phyloP scores from a whole-genome alignment of 2,329 filamentous ascomycete species.

The Cytospora chrysosperma region DNA sequence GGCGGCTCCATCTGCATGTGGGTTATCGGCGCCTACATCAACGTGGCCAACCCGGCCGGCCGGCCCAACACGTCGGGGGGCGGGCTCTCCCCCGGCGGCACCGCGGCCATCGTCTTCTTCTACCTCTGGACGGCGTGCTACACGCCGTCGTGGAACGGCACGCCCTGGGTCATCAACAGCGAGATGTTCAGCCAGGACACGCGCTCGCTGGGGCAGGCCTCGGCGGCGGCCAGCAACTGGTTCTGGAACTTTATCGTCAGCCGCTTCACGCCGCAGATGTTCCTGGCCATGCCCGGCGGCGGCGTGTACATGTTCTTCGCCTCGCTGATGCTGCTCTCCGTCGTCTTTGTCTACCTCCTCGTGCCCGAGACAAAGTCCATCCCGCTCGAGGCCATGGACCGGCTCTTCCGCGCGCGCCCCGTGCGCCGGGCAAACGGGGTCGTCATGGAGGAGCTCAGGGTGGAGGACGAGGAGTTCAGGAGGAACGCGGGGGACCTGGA shows the following conservation, averaged over 20 bases:
- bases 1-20: slow-evolving; percentile 63
- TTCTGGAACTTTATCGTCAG: slow-evolving; percentile 69
- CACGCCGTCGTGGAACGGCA: slow-evolving; percentile 70
- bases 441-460: slow-evolving; percentile 44
- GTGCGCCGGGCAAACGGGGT: slow-evolving; percentile 42
- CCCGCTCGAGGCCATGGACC: slow-evolving; percentile 64
- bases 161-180: slow-evolving; percentile 72
- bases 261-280: slow-evolving; percentile 67
- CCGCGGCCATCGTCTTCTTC: slow-evolving; percentile 68
- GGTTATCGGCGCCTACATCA: slow-evolving; percentile 63
- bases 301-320: slow-evolving; percentile 71
- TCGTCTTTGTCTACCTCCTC: slow-evolving; percentile 60
- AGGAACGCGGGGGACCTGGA: slow-evolving; percentile 27
- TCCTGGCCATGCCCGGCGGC: slow-evolving; percentile 57
- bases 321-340: slow-evolving; percentile 56
- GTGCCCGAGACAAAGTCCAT: slow-evolving; percentile 66
- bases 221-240: slow-evolving; percentile 71
- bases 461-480: slow-evolving; percentile 37
- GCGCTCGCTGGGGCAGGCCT: slow-evolving; percentile 68
- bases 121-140: slow-evolving; percentile 74
- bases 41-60: slow-evolving; percentile 42
- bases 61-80: slow-evolving; percentile 33
- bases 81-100: slow-evolving; percentile 41
- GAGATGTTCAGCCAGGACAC: slow-evolving; percentile 75
- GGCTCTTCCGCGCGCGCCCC: slow-evolving; percentile 54